These are phyloP conservation scores for Mesembryanthemum crystallinum DNA, from an alignment of 148 eudicot genomes.

Conservation along the genomic window DNA sequence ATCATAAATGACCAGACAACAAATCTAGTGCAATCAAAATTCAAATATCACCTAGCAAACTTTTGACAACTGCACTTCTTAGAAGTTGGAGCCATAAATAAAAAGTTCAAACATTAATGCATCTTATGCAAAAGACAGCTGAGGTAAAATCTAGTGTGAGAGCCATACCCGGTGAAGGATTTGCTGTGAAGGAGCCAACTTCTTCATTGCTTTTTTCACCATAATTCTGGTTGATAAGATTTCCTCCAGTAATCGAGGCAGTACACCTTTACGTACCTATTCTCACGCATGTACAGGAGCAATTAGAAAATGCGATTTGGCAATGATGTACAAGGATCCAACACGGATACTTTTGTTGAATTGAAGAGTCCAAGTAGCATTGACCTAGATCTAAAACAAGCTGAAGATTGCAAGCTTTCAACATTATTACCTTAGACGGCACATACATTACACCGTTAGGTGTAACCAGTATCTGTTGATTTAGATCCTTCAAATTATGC, in stretches of 20 bases:
- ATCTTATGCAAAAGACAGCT: slow-evolving; percentile 11
- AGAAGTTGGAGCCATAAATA: not conserved
- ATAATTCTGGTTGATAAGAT: slow-evolving; percentile 89
- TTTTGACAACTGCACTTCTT: not conserved
- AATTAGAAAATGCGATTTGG: too few species aligned
- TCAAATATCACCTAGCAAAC: not conserved
- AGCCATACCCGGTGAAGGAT: slow-evolving; percentile 65
- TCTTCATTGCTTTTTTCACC: slow-evolving; percentile 96
- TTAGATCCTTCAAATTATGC: slow-evolving; percentile 45
- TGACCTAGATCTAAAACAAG: not conserved
- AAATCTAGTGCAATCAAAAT: not conserved
- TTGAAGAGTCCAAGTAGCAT: too few species aligned
- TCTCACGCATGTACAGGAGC: too few species aligned
- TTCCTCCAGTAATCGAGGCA: slow-evolving; percentile 88
- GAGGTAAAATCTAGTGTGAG: not conserved
- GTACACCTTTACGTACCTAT: slow-evolving; percentile 77
- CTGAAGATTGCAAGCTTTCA: not conserved
- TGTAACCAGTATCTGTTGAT: slow-evolving; percentile 61
- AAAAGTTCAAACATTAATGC: not conserved
- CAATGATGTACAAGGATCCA: too few species aligned
- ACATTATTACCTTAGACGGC: slow-evolving; percentile 58
- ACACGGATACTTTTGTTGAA: too few species aligned
- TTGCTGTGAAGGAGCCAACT: slow-evolving; percentile 62
- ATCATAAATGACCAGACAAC: not conserved
- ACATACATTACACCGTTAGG: slow-evolving; percentile 95